Base-by-base conservation (phyloP, 192 early-diverging fungal species). In the Bifiguratus adelaidae region DNA sequence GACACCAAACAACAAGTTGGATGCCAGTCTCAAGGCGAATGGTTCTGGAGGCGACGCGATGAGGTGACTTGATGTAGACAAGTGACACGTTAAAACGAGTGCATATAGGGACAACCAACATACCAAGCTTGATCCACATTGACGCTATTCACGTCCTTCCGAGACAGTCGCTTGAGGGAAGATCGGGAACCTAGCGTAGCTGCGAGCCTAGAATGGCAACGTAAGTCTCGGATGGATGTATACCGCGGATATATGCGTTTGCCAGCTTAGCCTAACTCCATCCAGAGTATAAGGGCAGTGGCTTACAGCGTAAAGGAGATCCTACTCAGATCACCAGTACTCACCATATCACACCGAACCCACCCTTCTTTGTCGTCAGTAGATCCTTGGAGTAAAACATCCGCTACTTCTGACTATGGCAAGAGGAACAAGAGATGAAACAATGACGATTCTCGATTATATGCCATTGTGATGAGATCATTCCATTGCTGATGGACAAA, bases 381-480 rank as follows among this genome's bases (percentile, higher is more conserved):
- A 78, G 72, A 24, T 78, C 76, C 40, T 75, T 60, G 19, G 73
- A 73, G 40, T 78, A 78, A 38, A 78, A 78, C 76, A 78, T 78
- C 30, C 28, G 4, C 18, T 21, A 15, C 16, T 26, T 7, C 30
- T 2, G 33, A 7, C 3, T 9, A 15, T 21, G 2, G 4, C 21
- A 4, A 23, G 28, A 16, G 28, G 26, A 11, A 0, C 15, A 33
- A 36, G 13, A n/a, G n/a, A 21, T 19, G 1, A 23, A 8, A 30
- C 48, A n/a, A n/a, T n/a, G n/a, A n/a, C n/a, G n/a, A n/a, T n/a
- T n/a, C n/a, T n/a, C n/a, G n/a, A n/a, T n/a, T n/a, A n/a, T n/a
- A n/a, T n/a, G n/a, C n/a, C n/a, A n/a, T n/a, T n/a, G n/a, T n/a
- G n/a, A n/a, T n/a, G n/a, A n/a, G n/a, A n/a, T n/a, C n/a, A n/a